Percentiles rank a stretch among this genome's conserved stretches.
phyloP scores from a whole-genome alignment of 1,284 basidiomycete genomes.

The Tilletia caries region DNA sequence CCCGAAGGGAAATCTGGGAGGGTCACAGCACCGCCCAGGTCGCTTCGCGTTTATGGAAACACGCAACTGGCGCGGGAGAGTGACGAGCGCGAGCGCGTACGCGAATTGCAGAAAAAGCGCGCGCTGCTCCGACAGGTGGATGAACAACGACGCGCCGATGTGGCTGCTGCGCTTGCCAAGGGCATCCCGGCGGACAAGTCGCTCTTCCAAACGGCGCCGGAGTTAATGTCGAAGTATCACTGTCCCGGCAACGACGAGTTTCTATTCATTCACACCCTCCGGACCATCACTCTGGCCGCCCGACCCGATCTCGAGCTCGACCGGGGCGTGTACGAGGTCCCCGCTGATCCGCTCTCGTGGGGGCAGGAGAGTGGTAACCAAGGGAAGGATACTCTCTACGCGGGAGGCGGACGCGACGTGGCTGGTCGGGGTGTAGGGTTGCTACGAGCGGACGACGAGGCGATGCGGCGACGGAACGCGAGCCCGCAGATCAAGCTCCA shows the following conservation, averaged over 20 bases:
- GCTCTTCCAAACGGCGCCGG: conserved; percentile 7
- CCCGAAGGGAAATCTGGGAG: not conserved
- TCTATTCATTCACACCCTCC: conserved; percentile 6
- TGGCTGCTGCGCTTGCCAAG: not conserved
- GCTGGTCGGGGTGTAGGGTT: not conserved
- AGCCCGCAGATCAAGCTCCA: conserved; percentile 8
- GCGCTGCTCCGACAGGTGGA: not conserved
- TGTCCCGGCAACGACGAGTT: conserved; percentile 7
- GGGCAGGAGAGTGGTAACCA: too few species aligned
- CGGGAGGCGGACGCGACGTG: not conserved
- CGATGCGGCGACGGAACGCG: conserved; percentile 7
- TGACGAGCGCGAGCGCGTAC: conserved; percentile 6
- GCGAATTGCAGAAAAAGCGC: not conserved
- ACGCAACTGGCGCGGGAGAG: conserved; percentile 1
- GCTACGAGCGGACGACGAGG: conserved; percentile 10
- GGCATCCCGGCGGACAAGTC: not conserved
- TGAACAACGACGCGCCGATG: not conserved
- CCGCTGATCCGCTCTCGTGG: conserved; percentile 4
- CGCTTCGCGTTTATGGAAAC: not conserved
- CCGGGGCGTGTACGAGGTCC: conserved; percentile 10
- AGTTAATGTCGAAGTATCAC: conserved; percentile 8
- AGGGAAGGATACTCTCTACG: not conserved
- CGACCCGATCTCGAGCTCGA: conserved; percentile 8
- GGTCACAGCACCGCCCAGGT: not conserved
- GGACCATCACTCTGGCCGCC: conserved; percentile 1